Percentiles rank a stretch among this genome's conserved stretches.
phyloP scores from a whole-genome alignment of 805 yeast genomes.

The Teunomyces atbi region DNA sequence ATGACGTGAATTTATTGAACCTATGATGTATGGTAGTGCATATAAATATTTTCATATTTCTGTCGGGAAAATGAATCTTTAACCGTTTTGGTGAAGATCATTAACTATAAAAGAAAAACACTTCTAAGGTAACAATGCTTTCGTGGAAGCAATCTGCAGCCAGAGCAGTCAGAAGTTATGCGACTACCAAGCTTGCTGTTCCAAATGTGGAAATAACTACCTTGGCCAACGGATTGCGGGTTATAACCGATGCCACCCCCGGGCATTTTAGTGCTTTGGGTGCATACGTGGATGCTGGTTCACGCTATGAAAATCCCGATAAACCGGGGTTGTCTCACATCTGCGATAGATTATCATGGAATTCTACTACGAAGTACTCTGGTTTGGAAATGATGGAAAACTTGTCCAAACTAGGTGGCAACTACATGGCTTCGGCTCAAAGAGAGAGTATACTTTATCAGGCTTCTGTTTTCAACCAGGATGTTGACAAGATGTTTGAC shows the following conservation, averaged over 20 bases:
- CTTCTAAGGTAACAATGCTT: conserved; percentile 1
- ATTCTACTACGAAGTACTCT: conserved; percentile 56
- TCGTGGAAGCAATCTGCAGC: conserved; percentile 2
- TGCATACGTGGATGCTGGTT: conserved; percentile 85
- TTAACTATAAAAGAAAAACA: no score
- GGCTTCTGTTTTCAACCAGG: conserved; percentile 88
- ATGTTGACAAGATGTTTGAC: conserved; percentile 74
- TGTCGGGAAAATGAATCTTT: background rate
- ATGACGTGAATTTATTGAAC: background rate
- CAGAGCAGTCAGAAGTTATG: conserved; percentile 1
- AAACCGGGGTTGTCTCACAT: conserved; percentile 78
- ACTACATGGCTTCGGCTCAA: conserved; percentile 88
- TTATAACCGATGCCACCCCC: conserved; percentile 82
- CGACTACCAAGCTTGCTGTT: background rate
- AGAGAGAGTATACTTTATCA: conserved; percentile 92
- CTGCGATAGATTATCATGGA: conserved; percentile 82
- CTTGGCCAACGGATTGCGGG: conserved; percentile 72
- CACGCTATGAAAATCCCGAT: conserved; percentile 66
- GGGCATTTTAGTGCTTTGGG: conserved; percentile 93
- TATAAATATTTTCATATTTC: background rate
- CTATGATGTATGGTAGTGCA: background rate
- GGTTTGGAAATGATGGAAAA: conserved; percentile 73
- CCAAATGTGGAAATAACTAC: conserved; percentile 27
- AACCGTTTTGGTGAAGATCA: conserved; percentile 1
- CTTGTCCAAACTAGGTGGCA: conserved; percentile 84